phyloP scores from a whole-genome alignment of 177 flowering plant genomes.

The Telopea speciosissima region DNA sequence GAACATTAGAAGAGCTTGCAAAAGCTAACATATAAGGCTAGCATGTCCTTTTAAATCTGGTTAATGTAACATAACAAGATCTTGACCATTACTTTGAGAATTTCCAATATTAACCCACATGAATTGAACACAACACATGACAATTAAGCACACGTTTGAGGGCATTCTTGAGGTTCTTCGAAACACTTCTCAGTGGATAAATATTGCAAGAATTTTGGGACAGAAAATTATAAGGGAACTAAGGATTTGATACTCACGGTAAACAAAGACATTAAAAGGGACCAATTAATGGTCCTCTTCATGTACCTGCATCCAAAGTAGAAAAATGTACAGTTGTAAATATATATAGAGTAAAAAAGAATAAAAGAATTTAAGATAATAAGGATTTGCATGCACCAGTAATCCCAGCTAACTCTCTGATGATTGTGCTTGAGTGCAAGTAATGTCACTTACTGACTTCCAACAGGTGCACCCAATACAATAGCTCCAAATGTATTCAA shows the following conservation, averaged over 20 bases:
- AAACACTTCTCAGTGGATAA: background rate
- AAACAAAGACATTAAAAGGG: constrained; percentile 72
- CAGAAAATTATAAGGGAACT: background rate
- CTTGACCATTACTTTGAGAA: background rate
- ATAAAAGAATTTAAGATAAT: background rate
- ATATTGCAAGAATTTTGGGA: background rate
- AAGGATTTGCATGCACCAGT: background rate
- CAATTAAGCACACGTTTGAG: background rate
- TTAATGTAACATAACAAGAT: background rate
- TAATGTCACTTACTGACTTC: constrained; percentile 52
- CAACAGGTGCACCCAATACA: constrained; percentile 78
- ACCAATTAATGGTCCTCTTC: constrained; percentile 60
- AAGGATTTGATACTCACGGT: constrained; percentile 48
- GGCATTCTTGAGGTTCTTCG: background rate
- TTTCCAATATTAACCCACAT: background rate
- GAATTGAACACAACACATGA: background rate
- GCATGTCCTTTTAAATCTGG: background rate
- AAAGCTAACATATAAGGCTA: background rate
- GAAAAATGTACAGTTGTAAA: constrained; percentile 3
- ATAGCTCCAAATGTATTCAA: constrained; percentile 73
- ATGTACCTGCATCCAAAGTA: constrained; percentile 41
- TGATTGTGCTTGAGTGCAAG: background rate
- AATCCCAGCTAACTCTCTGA: background rate
- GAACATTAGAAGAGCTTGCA: background rate
- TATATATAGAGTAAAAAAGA: background rate